phyloP scores from a whole-genome alignment of 1,284 basidiomycete genomes.

The Ganoderma meredithae region DNA sequence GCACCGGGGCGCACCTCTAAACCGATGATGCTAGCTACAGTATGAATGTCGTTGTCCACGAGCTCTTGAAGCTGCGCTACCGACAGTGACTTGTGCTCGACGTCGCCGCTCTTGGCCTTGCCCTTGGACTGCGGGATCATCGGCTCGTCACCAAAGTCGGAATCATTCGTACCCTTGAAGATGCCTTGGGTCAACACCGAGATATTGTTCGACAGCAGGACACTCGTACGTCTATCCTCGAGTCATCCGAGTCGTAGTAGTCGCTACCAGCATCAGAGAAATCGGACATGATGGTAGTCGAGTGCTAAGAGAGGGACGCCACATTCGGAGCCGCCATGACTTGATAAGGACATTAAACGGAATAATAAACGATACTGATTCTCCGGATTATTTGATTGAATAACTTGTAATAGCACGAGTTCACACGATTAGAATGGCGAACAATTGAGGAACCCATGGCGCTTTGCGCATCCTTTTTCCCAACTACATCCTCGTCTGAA shows the following conservation, averaged over 20 bases:
- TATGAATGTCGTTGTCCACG: slow-evolving; percentile 53
- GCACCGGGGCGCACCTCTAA: slow-evolving; percentile 48
- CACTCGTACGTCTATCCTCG: slow-evolving; percentile 36
- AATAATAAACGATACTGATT: neutral
- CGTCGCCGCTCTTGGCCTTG: slow-evolving; percentile 36
- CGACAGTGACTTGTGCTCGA: slow-evolving; percentile 47
- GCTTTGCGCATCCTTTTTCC: neutral
- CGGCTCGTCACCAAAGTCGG: slow-evolving; percentile 38
- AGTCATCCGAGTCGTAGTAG: slow-evolving; percentile 40
- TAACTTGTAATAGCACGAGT: neutral
- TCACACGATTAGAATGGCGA: neutral
- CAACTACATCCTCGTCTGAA: neutral
- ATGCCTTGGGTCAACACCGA: slow-evolving; percentile 12
- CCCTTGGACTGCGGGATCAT: slow-evolving; percentile 36
- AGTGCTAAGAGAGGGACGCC: slow-evolving; percentile 12
- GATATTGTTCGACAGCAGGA: neutral
- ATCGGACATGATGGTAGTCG: slow-evolving; percentile 41
- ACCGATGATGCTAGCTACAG: slow-evolving; percentile 57
- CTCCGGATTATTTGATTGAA: too few species aligned
- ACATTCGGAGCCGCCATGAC: neutral
- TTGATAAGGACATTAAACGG: neutral
- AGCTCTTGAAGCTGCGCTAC: slow-evolving; percentile 51
- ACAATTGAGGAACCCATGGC: neutral
- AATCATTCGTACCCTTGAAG: slow-evolving; percentile 40
- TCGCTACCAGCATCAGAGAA: slow-evolving; percentile 40